phyloP scores from a whole-genome alignment of 176 grass and related monocot genomes.

The Chrysopogon serrulatus region DNA sequence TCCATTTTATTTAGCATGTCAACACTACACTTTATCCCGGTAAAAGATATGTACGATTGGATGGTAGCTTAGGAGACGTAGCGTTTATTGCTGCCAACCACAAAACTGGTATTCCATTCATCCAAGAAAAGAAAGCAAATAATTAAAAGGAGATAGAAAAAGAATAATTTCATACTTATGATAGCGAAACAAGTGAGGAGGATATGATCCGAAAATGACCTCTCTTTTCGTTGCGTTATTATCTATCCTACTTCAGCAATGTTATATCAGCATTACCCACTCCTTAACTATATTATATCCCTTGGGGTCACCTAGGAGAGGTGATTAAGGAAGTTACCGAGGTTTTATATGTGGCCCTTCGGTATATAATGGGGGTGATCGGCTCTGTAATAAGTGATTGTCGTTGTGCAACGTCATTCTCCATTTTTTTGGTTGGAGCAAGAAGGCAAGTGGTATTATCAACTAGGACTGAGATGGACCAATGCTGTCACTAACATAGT shows the following conservation, averaged over 20 bases:
- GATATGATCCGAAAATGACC: background rate
- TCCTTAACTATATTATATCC: background rate
- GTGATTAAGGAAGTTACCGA: slow-evolving; percentile 3
- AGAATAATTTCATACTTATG: background rate
- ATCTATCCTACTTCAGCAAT: slow-evolving; percentile 11
- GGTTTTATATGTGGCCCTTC: background rate
- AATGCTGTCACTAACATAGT: background rate
- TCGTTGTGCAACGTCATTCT: background rate
- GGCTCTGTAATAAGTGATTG: background rate
- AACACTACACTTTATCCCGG: background rate
- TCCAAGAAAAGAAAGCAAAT: slow-evolving; percentile 11
- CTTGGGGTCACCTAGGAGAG: background rate
- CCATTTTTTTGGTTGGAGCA: background rate
- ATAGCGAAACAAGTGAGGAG: slow-evolving; percentile 19
- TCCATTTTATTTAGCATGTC: background rate
- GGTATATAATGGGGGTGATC: background rate
- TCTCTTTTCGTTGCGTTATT: background rate
- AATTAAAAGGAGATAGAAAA: background rate
- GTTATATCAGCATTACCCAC: slow-evolving; percentile 19
- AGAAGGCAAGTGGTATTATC: background rate
- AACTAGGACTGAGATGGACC: background rate
- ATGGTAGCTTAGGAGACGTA: background rate
- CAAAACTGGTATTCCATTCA: background rate
- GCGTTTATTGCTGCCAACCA: background rate
- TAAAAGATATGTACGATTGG: background rate